A percentile compares a stretch with the other conserved stretches of the same genome.
Evolutionary conservation across 306 rosid species (phyloP).

Genomic region (Cicer yamashitae): DNA sequence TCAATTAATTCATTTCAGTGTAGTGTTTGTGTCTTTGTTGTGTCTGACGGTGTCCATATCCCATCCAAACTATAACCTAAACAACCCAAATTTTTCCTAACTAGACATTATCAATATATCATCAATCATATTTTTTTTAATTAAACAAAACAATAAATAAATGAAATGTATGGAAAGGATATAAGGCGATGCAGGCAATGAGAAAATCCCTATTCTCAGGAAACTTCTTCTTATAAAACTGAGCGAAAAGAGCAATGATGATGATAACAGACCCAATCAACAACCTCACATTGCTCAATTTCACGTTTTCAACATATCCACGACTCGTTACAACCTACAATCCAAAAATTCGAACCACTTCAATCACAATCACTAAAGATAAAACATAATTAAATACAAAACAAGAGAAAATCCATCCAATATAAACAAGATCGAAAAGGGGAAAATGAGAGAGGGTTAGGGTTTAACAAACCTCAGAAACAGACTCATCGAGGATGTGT

Average conservation of each 20-base stretch:
- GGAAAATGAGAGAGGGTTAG: constrained; percentile 36
- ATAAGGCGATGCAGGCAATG: constrained; percentile 77
- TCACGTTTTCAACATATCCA: constrained; percentile 87
- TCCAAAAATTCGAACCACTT: background rate
- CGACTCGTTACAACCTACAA: constrained; percentile 70
- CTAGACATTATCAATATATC: background rate
- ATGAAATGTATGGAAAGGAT: constrained; percentile 57
- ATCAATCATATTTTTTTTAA: constrained; percentile 1
- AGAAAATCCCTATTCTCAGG: constrained; percentile 91
- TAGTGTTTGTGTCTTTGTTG: too few relatives aligned
- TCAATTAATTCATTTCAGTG: too few relatives aligned
- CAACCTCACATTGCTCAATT: constrained; percentile 78
- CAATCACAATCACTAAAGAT: constrained; percentile 4
- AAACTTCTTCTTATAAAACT: constrained; percentile 92
- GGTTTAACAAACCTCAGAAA: constrained; percentile 74
- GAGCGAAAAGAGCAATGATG: constrained; percentile 84
- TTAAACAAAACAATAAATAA: background rate
- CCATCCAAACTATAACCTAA: background rate
- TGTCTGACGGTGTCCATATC: too few relatives aligned
- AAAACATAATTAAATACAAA: background rate
- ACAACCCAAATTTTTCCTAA: background rate
- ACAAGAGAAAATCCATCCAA: background rate
- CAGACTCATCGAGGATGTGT: constrained; percentile 86
- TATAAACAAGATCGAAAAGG: constrained; percentile 33
- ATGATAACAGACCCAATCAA: constrained; percentile 73